Conservation (phyloP, 345 rosid genomes). For the Turnera subulata region DNA sequence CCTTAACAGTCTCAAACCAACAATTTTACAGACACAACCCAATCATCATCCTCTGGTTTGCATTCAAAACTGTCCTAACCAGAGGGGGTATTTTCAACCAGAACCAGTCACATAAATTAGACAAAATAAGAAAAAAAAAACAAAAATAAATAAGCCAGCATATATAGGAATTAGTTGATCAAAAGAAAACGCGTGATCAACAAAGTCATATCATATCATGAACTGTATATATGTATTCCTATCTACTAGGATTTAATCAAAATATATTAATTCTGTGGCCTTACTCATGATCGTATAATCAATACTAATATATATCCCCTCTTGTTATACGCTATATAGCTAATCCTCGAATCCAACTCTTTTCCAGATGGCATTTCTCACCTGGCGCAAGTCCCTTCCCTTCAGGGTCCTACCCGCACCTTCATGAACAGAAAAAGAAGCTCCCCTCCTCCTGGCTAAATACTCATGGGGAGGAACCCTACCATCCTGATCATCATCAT, state of each 20-base stretch:
- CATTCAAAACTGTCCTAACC: no score
- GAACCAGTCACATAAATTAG: no score
- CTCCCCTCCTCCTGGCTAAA: constrained; percentile 40
- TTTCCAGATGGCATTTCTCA: constrained; percentile 47
- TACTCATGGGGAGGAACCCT: constrained; percentile 43
- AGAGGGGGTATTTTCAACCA: no score
- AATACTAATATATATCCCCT: neutral
- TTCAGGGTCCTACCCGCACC: constrained; percentile 47
- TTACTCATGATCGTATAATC: no score
- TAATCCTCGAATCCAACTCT: constrained; percentile 46
- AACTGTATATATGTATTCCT: constrained; percentile 1
- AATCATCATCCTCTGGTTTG: no score
- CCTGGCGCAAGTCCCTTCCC: constrained; percentile 44
- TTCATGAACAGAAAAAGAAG: constrained; percentile 45
- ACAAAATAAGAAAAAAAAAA: no score
- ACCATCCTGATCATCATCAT: constrained; percentile 2
- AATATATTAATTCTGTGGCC: neutral
- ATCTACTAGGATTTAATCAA: neutral
- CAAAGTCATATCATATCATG: neutral
- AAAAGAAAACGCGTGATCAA: neutral
- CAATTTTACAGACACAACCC: no score
- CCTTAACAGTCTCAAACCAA: no score
- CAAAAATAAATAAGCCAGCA: no score
- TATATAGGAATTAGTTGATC: neutral
- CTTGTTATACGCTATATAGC: neutral